Base-by-base conservation (phyloP, 768 basidiomycete species). In the Candolleomyces eurysporus region DNA sequence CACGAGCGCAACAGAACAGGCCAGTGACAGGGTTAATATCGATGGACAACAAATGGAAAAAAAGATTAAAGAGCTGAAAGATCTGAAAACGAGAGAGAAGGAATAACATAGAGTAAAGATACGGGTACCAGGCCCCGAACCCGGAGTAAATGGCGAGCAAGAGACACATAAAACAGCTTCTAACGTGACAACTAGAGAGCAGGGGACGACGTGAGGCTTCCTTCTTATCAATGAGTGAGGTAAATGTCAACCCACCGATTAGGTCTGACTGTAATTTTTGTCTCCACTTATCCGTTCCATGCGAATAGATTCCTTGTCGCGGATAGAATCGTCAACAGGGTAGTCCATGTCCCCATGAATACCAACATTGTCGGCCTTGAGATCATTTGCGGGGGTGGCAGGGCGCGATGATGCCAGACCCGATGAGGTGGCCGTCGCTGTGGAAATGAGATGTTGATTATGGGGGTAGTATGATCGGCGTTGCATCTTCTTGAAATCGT, bases 401-500 rank as follows among this genome's bases (percentile, higher is more conserved):
- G 91, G 91, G 61, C 91, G 83, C 56, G 91, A 92, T 5, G 88
- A 82, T 14, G 82, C 82, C 40, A 87, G 71, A 3, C 88, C 90
- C 14, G 86, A 86, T 1, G 89, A 88, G 22, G 90, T 90, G 3
- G 84, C 88, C 0, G 90, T 90, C 16, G 86, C 89, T 5, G 90
- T 92, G 32, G 88, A 84, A 13, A 83, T 79, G 58, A 86, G 78
- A 4, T 89, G 86, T 64, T 90, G 91, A 71, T 91, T 92, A 55
- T 89, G 86, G 10, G 91, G 91, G 73, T 94, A 96, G 69, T 97
- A 96, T 21, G 93, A 93, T 64, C 92, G 89, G 42, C 95, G 86
- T 69, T 89, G 87, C 87, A 92, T 94, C 75, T 89, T 90, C 76
- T 89, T 89, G 74, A 93, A 96, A 74, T 98, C 95, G 68, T 97